Base-by-base conservation (phyloP, 2,329 filamentous ascomycete genomes). In the Xylariaceae sp. region DNA sequence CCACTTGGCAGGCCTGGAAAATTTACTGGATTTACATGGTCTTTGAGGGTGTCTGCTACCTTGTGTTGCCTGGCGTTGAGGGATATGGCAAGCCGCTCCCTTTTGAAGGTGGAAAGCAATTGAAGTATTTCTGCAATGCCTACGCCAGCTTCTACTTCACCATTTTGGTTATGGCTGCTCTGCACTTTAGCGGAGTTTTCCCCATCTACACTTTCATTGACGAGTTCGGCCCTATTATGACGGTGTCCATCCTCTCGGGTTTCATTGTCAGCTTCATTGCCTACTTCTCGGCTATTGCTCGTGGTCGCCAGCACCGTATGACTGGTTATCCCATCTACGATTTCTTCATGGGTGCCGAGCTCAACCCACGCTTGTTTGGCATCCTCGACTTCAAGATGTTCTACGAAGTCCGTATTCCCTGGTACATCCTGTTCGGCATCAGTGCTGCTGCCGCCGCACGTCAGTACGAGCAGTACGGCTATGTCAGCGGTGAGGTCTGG, bases 351-450 rank as follows among this genome's bases (percentile, higher is more conserved):
- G 90, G 90, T 38, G 87, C 89, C 5, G 90, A 95, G 73, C 76
- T 95, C 49, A 95, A 95, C 74, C 90, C 90, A 1, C 81, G 90
- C 54, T 82, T 96, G 76, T 92, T 90, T 65, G 87, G 86, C 30
- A 87, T 90, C 58, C 74, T 95, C 47, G 90, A 95, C 71, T 90
- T 95, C 75, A 95, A 95, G 76, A 95, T 95, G 90, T 96, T 96
- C 73, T 94, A 90, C 64, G 90, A 96, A 68, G 90, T 96, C 53
- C 86, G 90, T 59, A 80, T 96, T 57, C 90, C 90, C 35, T 96
- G 90, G 90, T 96, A 85, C 71, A 91, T 95, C 58, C 79, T 96
- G 40, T 85, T 95, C 63, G 81, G 92, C 52, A 76, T 92, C 39
- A 85, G 85, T 50, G 78, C 87, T 52, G 89, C 85, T 38, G 81